A percentile compares a stretch with the other conserved stretches of the same genome.
phyloP scores from a whole-genome alignment of 176 grass and related monocot genomes.

The Oryza australiensis region DNA sequence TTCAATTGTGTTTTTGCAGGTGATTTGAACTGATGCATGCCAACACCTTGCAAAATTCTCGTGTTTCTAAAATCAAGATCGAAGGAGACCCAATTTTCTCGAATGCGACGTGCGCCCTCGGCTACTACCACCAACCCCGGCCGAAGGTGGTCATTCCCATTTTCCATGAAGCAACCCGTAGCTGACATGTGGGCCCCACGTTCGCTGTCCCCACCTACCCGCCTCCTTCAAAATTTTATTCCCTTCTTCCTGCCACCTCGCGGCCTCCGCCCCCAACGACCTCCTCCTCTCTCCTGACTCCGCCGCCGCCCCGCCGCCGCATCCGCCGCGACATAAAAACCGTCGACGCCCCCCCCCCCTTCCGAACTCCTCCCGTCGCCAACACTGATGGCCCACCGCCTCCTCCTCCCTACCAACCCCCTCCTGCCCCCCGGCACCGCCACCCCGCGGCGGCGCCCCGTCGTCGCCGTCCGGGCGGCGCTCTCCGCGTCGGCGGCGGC shows the following conservation, averaged over 20 bases:
- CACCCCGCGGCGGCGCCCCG: conserved; percentile 1
- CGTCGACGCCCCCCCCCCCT: neutral
- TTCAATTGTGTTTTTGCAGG: too few species aligned
- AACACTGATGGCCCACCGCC: conserved; percentile 34
- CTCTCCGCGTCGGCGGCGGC: conserved; percentile 34
- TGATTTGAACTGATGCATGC: too few species aligned
- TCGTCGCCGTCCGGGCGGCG: conserved; percentile 50
- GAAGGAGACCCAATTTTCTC: too few species aligned
- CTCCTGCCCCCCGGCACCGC: conserved; percentile 22
- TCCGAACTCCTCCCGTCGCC: neutral
- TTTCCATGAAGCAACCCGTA: neutral
- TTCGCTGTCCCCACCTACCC: conserved; percentile 22
- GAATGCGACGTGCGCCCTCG: neutral
- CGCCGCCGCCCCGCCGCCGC: conserved; percentile 36
- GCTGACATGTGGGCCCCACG: conserved; percentile 18
- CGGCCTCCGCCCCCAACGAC: conserved; percentile 29
- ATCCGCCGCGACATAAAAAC: conserved; percentile 21
- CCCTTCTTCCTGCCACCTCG: conserved; percentile 33
- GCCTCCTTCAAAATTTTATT: conserved; percentile 34
- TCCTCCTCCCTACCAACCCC: conserved; percentile 52
- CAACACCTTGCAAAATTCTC: neutral
- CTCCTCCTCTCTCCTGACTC: conserved; percentile 10
- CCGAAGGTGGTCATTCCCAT: neutral
- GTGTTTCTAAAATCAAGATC: neutral
- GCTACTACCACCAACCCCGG: neutral